Conservation (phyloP, 495 filamentous ascomycete genomes). For the Astrothelium macrocarpum region DNA sequence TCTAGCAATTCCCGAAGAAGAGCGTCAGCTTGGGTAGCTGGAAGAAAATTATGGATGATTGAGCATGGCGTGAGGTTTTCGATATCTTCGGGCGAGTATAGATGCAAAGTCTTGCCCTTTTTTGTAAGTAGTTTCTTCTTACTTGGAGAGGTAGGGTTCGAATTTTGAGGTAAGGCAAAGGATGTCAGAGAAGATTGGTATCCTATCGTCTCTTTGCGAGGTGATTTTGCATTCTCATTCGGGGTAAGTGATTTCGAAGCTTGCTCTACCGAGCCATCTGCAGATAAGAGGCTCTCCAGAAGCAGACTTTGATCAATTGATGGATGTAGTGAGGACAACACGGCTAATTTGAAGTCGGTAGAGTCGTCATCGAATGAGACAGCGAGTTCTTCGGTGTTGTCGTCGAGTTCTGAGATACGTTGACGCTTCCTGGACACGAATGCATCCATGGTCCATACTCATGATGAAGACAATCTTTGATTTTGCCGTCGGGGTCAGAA, state of each 20-base stretch:
- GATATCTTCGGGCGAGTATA: slow-evolving; percentile 71
- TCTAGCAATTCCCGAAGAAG: slow-evolving; percentile 67
- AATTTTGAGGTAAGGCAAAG: slow-evolving; percentile 12
- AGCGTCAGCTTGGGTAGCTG: slow-evolving; percentile 54
- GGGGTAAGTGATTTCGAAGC: slow-evolving; percentile 45
- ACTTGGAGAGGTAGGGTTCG: not conserved
- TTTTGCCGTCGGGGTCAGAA: not conserved
- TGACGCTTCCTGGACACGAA: slow-evolving; percentile 44
- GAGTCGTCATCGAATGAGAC: slow-evolving; percentile 51
- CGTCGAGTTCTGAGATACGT: slow-evolving; percentile 6
- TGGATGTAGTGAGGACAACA: slow-evolving; percentile 68
- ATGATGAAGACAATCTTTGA: not conserved
- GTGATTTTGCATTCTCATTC: slow-evolving; percentile 18
- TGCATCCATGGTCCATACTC: slow-evolving; percentile 41
- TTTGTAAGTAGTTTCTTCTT: slow-evolving; percentile 45
- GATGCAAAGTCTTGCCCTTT: slow-evolving; percentile 72
- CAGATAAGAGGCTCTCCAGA: slow-evolving; percentile 66
- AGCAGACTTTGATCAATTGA: slow-evolving; percentile 51
- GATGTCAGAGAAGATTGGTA: slow-evolving; percentile 49
- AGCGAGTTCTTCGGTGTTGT: not conserved
- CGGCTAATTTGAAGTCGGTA: slow-evolving; percentile 81
- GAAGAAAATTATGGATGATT: slow-evolving; percentile 85
- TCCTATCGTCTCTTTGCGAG: slow-evolving; percentile 37
- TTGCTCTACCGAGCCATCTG: slow-evolving; percentile 63
- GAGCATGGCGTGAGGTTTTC: slow-evolving; percentile 75